A percentile compares a stretch with the other conserved stretches of the same genome.
Conservation (phyloP, 495 filamentous ascomycete genomes). For the Hypoxylon cercidicola region DNA sequence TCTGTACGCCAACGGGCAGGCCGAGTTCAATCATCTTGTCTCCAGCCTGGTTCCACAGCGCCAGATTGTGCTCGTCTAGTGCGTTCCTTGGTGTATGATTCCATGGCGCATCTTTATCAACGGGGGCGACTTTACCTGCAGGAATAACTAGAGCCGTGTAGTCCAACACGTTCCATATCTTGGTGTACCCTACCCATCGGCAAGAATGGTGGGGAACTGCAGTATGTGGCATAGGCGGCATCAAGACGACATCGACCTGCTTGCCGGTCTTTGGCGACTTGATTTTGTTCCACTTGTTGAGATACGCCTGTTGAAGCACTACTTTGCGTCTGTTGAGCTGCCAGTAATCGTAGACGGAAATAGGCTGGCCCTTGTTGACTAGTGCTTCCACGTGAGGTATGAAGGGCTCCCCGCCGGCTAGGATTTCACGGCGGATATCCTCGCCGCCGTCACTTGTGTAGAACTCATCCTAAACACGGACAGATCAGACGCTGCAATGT, state of each 20-base stretch:
- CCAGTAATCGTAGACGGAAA: conserved; percentile 68
- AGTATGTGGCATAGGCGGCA: conserved; percentile 49
- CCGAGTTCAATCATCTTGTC: conserved; percentile 76
- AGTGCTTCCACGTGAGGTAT: conserved; percentile 54
- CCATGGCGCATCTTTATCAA: conserved; percentile 46
- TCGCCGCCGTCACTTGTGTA: conserved; percentile 66
- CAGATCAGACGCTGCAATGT: background rate
- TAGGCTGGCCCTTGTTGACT: conserved; percentile 63
- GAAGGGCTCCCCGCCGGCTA: conserved; percentile 65
- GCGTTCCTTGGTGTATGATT: conserved; percentile 57
- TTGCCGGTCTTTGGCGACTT: conserved; percentile 32
- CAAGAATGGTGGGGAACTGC: conserved; percentile 44
- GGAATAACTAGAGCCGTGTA: conserved; percentile 79
- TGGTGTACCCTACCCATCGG: conserved; percentile 47
- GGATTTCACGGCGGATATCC: conserved; percentile 59
- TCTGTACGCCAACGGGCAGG: conserved; percentile 79
- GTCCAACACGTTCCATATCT: conserved; percentile 66
- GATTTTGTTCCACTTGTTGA: conserved; percentile 37
- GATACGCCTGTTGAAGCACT: conserved; percentile 38
- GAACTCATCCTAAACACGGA: conserved; percentile 55
- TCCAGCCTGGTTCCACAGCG: conserved; percentile 61
- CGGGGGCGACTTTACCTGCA: conserved; percentile 46
- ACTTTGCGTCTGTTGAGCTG: conserved; percentile 55
- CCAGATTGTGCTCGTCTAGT: conserved; percentile 48
- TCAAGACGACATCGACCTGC: conserved; percentile 44